Evolutionary conservation across 208 protist genomes (phyloP).

Genomic region (Lotmaria passim): DNA sequence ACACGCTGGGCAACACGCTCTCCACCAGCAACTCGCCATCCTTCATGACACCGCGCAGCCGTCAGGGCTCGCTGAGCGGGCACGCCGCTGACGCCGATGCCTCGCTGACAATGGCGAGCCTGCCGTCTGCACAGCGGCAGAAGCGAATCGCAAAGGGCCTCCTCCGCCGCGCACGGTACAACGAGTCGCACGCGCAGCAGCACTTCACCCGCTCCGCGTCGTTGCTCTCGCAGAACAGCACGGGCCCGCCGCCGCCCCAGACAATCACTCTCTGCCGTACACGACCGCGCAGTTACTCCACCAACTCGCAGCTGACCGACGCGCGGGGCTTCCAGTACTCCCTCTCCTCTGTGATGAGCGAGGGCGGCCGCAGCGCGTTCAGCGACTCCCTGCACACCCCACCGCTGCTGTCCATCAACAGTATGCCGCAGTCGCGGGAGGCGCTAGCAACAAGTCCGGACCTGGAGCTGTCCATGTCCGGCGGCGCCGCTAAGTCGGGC

Average conservation of each 20-base stretch:
- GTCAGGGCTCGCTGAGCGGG: conserved; percentile 29
- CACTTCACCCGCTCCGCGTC: conserved; percentile 22
- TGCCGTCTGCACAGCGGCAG: conserved; percentile 36
- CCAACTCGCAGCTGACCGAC: conserved; percentile 25
- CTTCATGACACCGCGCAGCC: conserved; percentile 36
- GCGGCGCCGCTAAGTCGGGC: conserved; percentile 11
- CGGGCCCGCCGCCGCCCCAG: conserved; percentile 4
- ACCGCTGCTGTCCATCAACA: conserved; percentile 11
- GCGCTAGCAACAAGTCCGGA: conserved; percentile 19
- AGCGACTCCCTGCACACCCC: conserved; percentile 34
- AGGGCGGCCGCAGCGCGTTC: conserved; percentile 29
- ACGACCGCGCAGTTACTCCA: conserved; percentile 32
- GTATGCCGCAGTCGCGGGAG: conserved; percentile 10
- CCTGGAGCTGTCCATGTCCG: conserved; percentile 24
- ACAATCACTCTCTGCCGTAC: conserved; percentile 25
- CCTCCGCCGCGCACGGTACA: conserved; percentile 54
- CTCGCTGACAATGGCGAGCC: conserved; percentile 12
- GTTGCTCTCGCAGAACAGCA: conserved; percentile 29
- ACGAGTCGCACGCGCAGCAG: conserved; percentile 32
- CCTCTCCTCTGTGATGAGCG: conserved; percentile 33
- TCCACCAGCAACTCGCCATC: conserved; percentile 31
- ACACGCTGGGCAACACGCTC: conserved; percentile 6
- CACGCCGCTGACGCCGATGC: conserved; percentile 13
- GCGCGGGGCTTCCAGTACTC: conserved; percentile 39
- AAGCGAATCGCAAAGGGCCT: conserved; percentile 56